These are phyloP conservation scores for Colletotrichum agaves DNA, from an alignment of 2,329 filamentous ascomycete species.

Conservation along the genomic window DNA sequence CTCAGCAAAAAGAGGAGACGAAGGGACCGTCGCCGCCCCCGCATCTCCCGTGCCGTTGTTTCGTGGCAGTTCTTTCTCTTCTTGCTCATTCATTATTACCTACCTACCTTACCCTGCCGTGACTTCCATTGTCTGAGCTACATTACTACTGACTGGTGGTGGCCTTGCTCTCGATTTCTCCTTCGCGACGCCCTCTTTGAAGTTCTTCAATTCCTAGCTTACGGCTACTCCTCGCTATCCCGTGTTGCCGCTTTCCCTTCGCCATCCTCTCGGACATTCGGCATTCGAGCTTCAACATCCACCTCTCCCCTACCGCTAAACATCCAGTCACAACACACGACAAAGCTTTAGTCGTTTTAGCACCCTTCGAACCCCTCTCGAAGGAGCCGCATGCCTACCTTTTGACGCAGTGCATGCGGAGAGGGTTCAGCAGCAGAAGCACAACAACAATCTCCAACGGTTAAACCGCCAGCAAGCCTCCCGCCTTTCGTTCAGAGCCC, in stretches of 20 bases:
- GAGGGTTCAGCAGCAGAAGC: neutral
- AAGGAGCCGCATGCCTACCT: slow-evolving; percentile 6
- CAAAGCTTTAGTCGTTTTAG: neutral
- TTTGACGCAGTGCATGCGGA: no score
- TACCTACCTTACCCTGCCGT: neutral
- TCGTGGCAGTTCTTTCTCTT: neutral
- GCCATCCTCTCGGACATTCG: slow-evolving; percentile 6
- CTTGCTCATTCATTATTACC: neutral
- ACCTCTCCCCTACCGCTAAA: neutral
- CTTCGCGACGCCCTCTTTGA: neutral
- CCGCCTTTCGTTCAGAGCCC: neutral
- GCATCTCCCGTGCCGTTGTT: slow-evolving; percentile 15
- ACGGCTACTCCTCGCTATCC: neutral
- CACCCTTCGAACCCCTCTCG: neutral
- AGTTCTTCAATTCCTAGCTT: neutral
- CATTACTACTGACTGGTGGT: neutral
- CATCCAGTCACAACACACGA: neutral
- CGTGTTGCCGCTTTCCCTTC: neutral
- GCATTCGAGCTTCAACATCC: slow-evolving; percentile 18
- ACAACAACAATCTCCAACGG: neutral
- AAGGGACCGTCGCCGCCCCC: slow-evolving; percentile 5
- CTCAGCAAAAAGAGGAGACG: neutral
- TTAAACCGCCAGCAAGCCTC: neutral
- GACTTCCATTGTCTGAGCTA: neutral
- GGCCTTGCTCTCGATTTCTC: neutral